phyloP scores from a whole-genome alignment of 2,329 filamentous ascomycete species.

The Fusarium verrucosum region DNA sequence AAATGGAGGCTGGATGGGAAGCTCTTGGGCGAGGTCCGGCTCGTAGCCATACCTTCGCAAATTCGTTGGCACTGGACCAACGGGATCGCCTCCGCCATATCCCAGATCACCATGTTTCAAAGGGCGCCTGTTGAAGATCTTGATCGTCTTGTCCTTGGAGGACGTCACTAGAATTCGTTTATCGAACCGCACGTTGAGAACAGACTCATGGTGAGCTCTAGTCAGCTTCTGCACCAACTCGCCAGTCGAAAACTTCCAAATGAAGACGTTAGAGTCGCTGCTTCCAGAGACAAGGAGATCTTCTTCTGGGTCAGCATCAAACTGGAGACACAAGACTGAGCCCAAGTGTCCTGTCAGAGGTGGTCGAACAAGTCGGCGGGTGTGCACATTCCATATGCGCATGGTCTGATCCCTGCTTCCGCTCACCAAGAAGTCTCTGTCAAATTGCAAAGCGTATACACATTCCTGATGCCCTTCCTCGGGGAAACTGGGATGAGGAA shows the following conservation, averaged over 20 bases:
- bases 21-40: constrained; percentile 55
- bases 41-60: constrained; percentile 66
- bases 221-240: constrained; percentile 79
- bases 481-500: constrained; percentile 83
- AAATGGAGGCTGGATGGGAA: constrained; percentile 70
- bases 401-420: constrained; percentile 90
- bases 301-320: constrained; percentile 86
- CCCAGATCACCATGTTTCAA: constrained; percentile 69
- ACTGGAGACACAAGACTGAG: constrained; percentile 94
- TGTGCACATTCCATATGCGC: constrained; percentile 89
- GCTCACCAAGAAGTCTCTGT: constrained; percentile 85
- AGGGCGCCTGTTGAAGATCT: constrained; percentile 86
- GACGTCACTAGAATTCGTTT: constrained; percentile 92
- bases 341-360: constrained; percentile 81
- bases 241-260: constrained; percentile 95
- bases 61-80: constrained; percentile 63
- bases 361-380: constrained; percentile 76
- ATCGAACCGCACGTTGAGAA: constrained; percentile 93
- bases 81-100: constrained; percentile 54
- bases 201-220: constrained; percentile 86
- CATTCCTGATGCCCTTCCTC: constrained; percentile 90
- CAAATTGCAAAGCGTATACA: constrained; percentile 94
- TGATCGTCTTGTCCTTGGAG: constrained; percentile 97
- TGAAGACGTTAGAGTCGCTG: constrained; percentile 87
- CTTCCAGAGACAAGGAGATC: constrained; percentile 96